These are phyloP conservation scores for Globisporangium canariense DNA, from an alignment of 352 stramenopile species.

Conservation along the genomic window DNA sequence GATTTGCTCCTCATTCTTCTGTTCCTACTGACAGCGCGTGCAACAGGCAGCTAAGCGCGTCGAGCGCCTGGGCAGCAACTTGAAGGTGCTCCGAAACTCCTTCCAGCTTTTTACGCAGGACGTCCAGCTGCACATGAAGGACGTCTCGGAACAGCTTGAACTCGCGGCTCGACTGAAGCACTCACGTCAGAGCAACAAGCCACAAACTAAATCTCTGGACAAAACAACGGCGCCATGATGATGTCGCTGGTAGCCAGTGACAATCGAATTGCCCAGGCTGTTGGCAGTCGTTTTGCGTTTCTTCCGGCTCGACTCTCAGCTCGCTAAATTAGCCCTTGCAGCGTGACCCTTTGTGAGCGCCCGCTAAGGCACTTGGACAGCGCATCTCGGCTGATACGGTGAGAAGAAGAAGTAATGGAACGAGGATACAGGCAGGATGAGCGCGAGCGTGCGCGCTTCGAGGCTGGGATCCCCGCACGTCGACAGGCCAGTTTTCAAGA, in stretches of 20 bases:
- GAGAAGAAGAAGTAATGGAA: constrained; percentile 29
- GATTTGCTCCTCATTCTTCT: not conserved
- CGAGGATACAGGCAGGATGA: constrained; percentile 40
- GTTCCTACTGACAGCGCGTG: constrained; percentile 26
- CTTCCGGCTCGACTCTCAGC: too few relatives aligned
- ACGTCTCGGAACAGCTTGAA: constrained; percentile 49
- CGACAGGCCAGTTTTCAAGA: constrained; percentile 2
- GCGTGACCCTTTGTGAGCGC: not conserved
- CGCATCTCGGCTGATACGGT: not conserved
- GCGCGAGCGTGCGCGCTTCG: constrained; percentile 32
- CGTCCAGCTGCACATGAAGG: constrained; percentile 48
- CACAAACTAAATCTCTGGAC: not conserved
- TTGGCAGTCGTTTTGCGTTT: constrained; percentile 6
- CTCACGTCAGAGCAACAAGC: not conserved
- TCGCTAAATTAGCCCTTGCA: not conserved
- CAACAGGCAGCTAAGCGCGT: constrained; percentile 29
- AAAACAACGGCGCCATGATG: not conserved
- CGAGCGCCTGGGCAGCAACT: constrained; percentile 28
- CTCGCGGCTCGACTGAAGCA: constrained; percentile 6
- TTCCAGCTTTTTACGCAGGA: constrained; percentile 59
- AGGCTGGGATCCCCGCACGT: constrained; percentile 15
- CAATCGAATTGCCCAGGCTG: too few relatives aligned
- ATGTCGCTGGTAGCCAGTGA: not conserved
- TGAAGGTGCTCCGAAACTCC: constrained; percentile 48
- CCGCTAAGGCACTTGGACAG: not conserved